These are phyloP conservation scores for Solidago caesia DNA, from an alignment of 129 eudicot species.

Conservation along the genomic window DNA sequence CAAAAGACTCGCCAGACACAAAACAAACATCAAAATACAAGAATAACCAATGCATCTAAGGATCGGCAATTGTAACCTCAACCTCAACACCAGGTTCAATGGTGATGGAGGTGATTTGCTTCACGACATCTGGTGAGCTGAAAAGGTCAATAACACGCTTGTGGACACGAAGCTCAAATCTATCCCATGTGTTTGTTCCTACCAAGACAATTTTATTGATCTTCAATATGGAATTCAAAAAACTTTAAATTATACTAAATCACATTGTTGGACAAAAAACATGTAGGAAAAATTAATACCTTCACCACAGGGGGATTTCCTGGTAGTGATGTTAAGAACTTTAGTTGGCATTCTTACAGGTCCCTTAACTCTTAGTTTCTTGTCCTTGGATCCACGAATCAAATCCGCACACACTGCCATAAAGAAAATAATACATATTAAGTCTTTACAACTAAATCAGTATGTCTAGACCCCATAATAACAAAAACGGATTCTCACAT, in stretches of 20 bases:
- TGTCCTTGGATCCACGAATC: constrained; percentile 55
- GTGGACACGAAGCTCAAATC: constrained; percentile 33
- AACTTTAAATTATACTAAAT: neutral
- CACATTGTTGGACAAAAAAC: neutral
- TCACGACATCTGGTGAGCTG: constrained; percentile 33
- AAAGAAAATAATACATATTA: neutral
- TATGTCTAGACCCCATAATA: neutral
- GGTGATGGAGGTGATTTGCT: constrained; percentile 34
- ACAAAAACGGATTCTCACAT: neutral
- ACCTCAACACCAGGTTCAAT: constrained; percentile 37
- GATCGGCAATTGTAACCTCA: constrained; percentile 78
- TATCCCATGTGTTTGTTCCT: constrained; percentile 66
- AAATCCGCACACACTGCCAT: constrained; percentile 45
- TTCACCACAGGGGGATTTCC: constrained; percentile 57
- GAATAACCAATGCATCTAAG: constrained; percentile 26
- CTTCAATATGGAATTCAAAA: neutral
- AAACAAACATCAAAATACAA: constrained; percentile 4
- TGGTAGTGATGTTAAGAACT: constrained; percentile 50
- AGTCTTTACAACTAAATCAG: neutral
- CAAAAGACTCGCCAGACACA: neutral
- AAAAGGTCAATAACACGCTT: constrained; percentile 31
- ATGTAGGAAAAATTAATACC: constrained; percentile 25
- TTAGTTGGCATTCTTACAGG: constrained; percentile 56
- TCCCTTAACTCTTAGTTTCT: constrained; percentile 45
- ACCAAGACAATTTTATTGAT: neutral